These are phyloP conservation scores for Helminthosporium solani DNA, from an alignment of 2,329 filamentous ascomycete genomes.

Conservation along the genomic window DNA sequence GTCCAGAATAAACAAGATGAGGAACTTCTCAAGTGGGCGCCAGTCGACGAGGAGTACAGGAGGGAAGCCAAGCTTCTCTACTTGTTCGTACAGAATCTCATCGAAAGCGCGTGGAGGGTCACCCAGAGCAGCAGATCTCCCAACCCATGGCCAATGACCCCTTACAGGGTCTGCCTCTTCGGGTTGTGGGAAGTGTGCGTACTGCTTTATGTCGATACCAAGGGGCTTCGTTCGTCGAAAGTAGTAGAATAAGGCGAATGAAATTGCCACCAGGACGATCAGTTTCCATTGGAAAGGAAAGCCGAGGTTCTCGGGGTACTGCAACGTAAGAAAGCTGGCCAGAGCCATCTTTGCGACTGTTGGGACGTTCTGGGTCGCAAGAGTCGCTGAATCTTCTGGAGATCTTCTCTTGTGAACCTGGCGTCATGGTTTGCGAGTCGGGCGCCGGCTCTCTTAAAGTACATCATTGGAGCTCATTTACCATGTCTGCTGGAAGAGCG, in stretches of 20 bases:
- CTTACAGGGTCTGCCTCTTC: slow-evolving; percentile 15
- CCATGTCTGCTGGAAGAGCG: background rate
- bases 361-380: background rate
- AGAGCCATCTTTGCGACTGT: background rate
- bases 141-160: slow-evolving; percentile 22
- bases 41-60: slow-evolving; percentile 19
- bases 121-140: slow-evolving; percentile 14
- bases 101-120: slow-evolving; percentile 18
- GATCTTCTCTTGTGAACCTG: background rate
- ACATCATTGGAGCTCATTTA: background rate
- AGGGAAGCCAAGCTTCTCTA: slow-evolving; percentile 16
- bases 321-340: background rate
- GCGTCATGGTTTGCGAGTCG: background rate
- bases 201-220: slow-evolving; percentile 12
- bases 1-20: slow-evolving; percentile 15
- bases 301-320: background rate
- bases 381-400: background rate
- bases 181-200: slow-evolving; percentile 19
- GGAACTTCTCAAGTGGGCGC: slow-evolving; percentile 18
- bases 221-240: background rate
- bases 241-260: slow-evolving; percentile 1
- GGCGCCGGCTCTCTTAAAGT: background rate
- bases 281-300: background rate
- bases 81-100: slow-evolving; percentile 20
- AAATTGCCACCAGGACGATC: background rate